phyloP scores from a whole-genome alignment of 2,329 filamentous ascomycete genomes.

The Esteya vermicola region DNA sequence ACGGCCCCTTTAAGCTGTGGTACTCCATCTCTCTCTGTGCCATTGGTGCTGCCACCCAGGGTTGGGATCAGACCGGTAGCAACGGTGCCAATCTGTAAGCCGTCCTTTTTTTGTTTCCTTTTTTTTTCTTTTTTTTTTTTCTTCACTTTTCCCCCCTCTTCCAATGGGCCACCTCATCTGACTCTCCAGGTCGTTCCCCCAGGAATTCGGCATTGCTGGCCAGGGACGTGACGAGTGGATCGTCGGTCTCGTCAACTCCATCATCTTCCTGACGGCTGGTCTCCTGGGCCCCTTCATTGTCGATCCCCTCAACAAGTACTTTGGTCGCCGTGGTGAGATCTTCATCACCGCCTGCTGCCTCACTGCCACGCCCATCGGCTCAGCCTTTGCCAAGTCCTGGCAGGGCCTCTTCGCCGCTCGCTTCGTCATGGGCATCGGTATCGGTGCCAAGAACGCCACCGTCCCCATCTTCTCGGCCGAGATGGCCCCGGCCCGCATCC shows the following conservation, averaged over 20 bases:
- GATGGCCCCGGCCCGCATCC: conserved; percentile 52
- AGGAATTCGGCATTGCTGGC: conserved; percentile 32
- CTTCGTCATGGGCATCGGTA: conserved; percentile 61
- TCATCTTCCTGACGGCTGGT: conserved; percentile 19
- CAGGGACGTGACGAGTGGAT: conserved; percentile 25
- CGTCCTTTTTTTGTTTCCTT: too few relatives aligned
- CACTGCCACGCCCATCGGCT: conserved; percentile 53
- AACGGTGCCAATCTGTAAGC: conserved; percentile 44
- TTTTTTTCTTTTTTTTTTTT: too few relatives aligned
- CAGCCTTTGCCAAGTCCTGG: conserved; percentile 58
- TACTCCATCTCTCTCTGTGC: conserved; percentile 55
- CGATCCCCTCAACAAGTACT: conserved; percentile 33
- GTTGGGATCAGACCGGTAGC: conserved; percentile 52
- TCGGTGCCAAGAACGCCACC: conserved; percentile 51
- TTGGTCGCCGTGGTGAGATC: conserved; percentile 44
- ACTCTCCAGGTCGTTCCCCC: conserved; percentile 27
- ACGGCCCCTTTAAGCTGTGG: conserved; percentile 45
- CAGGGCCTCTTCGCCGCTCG: conserved; percentile 55
- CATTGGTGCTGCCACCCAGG: conserved; percentile 54
- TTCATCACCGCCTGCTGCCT: conserved; percentile 61
- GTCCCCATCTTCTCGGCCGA: conserved; percentile 68
- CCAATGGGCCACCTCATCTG: too few relatives aligned
- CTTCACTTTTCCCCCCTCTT: too few relatives aligned
- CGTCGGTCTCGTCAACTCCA: conserved; percentile 50
- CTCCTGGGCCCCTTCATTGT: conserved; percentile 3